Percentiles rank a stretch among this genome's conserved stretches.
These are phyloP conservation scores for Lasiosphaeria miniovina DNA, from an alignment of 495 filamentous ascomycete genomes.

Conservation along the genomic window DNA sequence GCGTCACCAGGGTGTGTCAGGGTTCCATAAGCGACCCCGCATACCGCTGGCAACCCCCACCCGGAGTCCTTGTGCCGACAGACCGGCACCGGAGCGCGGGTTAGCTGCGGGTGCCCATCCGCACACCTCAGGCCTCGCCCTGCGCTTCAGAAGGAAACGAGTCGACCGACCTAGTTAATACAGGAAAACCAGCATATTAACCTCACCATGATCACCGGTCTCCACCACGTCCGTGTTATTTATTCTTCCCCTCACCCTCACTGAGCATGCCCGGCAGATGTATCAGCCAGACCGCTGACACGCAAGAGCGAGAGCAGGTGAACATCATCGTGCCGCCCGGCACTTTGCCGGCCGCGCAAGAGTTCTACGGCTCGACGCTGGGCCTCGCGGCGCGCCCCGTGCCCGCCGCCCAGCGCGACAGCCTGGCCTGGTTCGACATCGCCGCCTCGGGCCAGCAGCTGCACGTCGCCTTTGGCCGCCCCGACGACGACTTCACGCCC, in stretches of 20 bases:
- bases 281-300: neutral
- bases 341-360: conserved; percentile 50
- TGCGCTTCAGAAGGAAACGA: neutral
- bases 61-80: neutral
- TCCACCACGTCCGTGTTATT: conserved; percentile 46
- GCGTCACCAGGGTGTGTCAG: conserved; percentile 8
- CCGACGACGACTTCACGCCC: conserved; percentile 38
- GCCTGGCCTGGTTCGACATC: conserved; percentile 60
- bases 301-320: conserved; percentile 21
- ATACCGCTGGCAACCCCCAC: neutral
- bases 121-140: too few species aligned
- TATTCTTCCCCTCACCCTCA: neutral
- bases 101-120: neutral
- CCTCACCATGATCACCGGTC: conserved; percentile 53
- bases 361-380: conserved; percentile 57
- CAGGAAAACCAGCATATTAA: neutral
- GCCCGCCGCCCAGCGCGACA: conserved; percentile 47
- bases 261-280: neutral
- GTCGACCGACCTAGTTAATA: neutral
- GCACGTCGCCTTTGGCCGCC: conserved; percentile 49
- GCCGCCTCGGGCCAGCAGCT: conserved; percentile 56
- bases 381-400: conserved; percentile 49
- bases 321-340: conserved; percentile 57
- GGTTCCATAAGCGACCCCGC: conserved; percentile 1
- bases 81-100: neutral